Conservation (phyloP, 345 rosid species). For the Bretschneidera sinensis region DNA sequence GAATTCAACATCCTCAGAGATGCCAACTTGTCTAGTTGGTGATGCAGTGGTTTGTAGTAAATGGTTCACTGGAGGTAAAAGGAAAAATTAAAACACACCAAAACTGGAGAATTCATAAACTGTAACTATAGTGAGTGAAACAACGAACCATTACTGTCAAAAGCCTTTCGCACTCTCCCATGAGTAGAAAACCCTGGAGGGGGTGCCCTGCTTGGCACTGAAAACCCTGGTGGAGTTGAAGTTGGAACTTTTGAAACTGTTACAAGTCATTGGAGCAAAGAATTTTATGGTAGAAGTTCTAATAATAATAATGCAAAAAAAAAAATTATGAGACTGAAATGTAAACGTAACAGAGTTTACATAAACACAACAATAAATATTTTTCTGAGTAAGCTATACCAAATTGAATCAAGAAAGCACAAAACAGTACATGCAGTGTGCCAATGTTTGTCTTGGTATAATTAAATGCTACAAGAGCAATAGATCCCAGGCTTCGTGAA, state of each 20-base stretch:
- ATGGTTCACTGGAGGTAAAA: constrained; percentile 30
- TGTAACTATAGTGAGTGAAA: background rate
- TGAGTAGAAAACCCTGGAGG: constrained; percentile 54
- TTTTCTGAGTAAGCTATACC: too few species aligned
- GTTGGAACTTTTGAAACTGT: constrained; percentile 41
- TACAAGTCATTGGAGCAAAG: background rate
- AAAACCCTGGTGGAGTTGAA: constrained; percentile 55
- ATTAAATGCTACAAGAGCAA: too few species aligned
- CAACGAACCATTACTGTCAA: constrained; percentile 34
- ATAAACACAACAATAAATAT: too few species aligned
- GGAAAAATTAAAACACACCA: background rate
- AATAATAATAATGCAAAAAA: too few species aligned
- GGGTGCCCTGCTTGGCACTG: constrained; percentile 44
- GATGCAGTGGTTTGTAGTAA: constrained; percentile 24
- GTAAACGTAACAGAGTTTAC: too few species aligned
- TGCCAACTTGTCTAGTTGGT: constrained; percentile 20
- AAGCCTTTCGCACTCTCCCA: constrained; percentile 33
- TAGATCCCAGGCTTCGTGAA: too few species aligned
- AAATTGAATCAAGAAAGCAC: too few species aligned
- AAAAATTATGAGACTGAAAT: too few species aligned
- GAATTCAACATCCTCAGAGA: constrained; percentile 32
- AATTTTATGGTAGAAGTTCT: background rate
- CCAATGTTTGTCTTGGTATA: too few species aligned
- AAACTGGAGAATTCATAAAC: constrained; percentile 1
- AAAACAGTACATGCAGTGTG: too few species aligned